Base-by-base conservation (phyloP, 2,329 filamentous ascomycete species). In the Aspergillus sp. region DNA sequence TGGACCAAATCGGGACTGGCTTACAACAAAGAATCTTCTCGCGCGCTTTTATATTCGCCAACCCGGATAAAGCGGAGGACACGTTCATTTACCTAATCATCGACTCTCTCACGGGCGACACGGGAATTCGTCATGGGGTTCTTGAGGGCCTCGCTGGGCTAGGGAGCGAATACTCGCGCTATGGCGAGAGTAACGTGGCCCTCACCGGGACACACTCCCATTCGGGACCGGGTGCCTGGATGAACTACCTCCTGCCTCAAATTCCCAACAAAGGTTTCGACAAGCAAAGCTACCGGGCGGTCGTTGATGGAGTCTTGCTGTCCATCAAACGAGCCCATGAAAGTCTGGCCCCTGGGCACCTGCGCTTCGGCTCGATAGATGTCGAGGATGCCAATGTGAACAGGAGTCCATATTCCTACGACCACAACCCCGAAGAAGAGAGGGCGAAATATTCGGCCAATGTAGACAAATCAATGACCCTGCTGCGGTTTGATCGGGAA, bases 191-290 rank as follows among this genome's bases (percentile, higher is more conserved):
- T 67, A 98, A 96, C 70, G 78, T 97, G 39, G 94, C 94, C 36
- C 85, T 98, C 22, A 96, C 92, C 0, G 94, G 93, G 56, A 98
- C 94, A 0, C 94, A 98, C 75, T 95, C 91, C 26, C 94, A 98
- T 77, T 89, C 92, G 24, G 94, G 93, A 0, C 93, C 94, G 0
- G 94, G 90, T 2, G 94, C 90, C 6, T 98, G 92, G 92, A 82
- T 96, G 73, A 98, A 98, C 77, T 98, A 97, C 72, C 83, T 98
- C 10, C 82, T 97, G 6, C 94, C 93, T 7, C 93, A 97, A 72
- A 90, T 98, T 64, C 95, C 94, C 0, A 93, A 88, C 69, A 84
- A 90, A 59, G 94, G 94, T 0, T 97, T 96, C 68, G 85, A 92
- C 75, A 87, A 87, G 69, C 90, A 96, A 74, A 96, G 91, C 69